Percentiles rank a stretch among this genome's conserved stretches.
Conservation (phyloP, 129 eudicot genomes). For the Helianthus tuberosus region DNA sequence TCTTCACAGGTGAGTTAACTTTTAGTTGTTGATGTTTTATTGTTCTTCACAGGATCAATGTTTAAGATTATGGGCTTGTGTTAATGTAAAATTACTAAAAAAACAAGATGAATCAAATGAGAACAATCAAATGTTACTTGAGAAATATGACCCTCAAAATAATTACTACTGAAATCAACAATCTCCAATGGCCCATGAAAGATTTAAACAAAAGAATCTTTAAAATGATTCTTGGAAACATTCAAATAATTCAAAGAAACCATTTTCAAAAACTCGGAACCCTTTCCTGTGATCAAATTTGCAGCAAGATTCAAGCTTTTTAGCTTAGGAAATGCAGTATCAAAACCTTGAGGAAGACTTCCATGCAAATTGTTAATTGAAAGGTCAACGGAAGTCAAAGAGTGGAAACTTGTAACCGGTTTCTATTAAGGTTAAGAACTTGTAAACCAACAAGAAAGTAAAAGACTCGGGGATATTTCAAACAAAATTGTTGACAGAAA, state of each 20-base stretch:
- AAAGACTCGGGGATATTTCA: conserved; percentile 66
- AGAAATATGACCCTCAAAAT: conserved; percentile 71
- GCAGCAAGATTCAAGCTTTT: conserved; percentile 61
- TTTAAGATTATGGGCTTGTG: conserved; percentile 49
- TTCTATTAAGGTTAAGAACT: conserved; percentile 53
- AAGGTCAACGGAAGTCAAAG: conserved; percentile 63
- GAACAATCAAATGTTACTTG: conserved; percentile 66
- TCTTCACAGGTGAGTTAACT: no score
- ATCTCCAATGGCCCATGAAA: conserved; percentile 66
- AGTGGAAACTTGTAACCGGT: conserved; percentile 55
- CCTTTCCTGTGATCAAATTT: conserved; percentile 56
- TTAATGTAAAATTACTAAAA: conserved; percentile 42
- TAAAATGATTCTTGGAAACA: conserved; percentile 60
- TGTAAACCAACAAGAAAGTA: conserved; percentile 47
- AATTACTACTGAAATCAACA: conserved; percentile 69
- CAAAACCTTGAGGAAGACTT: conserved; percentile 63
- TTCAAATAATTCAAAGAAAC: conserved; percentile 50
- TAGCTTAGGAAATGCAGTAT: conserved; percentile 59
- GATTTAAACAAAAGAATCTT: conserved; percentile 68
- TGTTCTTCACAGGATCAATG: no score
- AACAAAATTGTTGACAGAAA: conserved; percentile 63
- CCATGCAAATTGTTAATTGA: conserved; percentile 61
- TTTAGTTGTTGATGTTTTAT: no score
- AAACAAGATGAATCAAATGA: conserved; percentile 63
- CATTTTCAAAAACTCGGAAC: conserved; percentile 66